Evolutionary conservation across 1,284 basidiomycete genomes (phyloP), one percentile per base, ranked within the genome.

Genomic region (Malassezia yamatoensis): DNA sequence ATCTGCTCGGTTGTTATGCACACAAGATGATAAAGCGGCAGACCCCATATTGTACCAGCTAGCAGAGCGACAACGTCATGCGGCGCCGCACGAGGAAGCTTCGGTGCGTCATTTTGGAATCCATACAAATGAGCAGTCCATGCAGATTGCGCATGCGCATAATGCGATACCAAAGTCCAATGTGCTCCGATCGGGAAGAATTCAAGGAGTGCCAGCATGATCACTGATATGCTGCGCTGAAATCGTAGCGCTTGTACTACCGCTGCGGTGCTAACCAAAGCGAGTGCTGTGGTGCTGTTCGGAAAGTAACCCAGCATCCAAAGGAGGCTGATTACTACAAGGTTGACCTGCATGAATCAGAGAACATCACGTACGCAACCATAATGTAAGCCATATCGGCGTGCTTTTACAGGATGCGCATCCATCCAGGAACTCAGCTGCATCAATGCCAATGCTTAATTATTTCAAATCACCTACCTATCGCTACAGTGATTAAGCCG

Each of bases 361-460:
- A 6, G 8, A 10, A 45, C 32, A 21, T 20, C 2, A 53, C 51
- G n/a, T 40, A 42, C 49, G 21, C 35, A 24, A 16, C 24, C 46
- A 33, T 49, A 58, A 11, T 20, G 45, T 41, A 37, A 5, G 10
- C 38, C 45, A 5, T 41, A 24, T 1, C 20, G 32, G 7, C 55
- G 51, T 34, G 55, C 55, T 3, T 29, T 40, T 8, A 13, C 11
- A 7, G 55, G 48, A 16, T 53, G 35, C 35, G 45, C 46, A 29
- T 58, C 55, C 18, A 58, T 53, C 55, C 55, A 58, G 20, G 35
- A 20, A 16, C 50, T 58, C 18, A 51, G 16, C 10, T 49, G 40
- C 39, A 58, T 20, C 9, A 58, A 42, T 16, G 20, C 42, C 15
- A 33, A 33, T 32, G 55, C 55, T 49, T 29, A 11, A 24, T 49